Evolutionary conservation across 306 rosid species (phyloP), one percentile per base, ranked within the genome.

Genomic region (Pueraria montana): DNA sequence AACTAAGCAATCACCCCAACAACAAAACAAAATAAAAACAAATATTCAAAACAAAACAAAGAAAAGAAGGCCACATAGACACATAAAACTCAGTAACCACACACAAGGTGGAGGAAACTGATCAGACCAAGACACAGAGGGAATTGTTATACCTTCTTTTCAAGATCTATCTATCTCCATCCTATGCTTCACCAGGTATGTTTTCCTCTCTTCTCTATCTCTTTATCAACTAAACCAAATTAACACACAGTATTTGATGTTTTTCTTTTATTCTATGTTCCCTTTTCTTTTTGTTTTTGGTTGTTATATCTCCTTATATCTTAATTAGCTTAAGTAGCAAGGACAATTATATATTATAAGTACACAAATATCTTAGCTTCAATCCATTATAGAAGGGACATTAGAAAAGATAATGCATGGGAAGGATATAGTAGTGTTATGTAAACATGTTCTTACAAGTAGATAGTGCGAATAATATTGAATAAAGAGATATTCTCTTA

Each of bases 41-140:
- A 61, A 8, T 20, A 4, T 6, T 6, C 8, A 38, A n/a, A 55
- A 9, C 16, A 11, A 8, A 30, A 55, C 42, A 42, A 43, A 38
- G 42, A n/a, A 53, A 24, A 0, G 3, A 52, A 49, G 8, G 17
- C 24, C 70, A 24, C 34, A 56, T 50, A 48, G 2, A 7, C 30
- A 53, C 83, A 79, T 52, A 55, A 40, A 74, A 13, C 55, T 75
- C 34, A 67, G 10, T 12, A 64, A 80, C 49, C 40, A 66, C 69
- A 66, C 69, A 71, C 45, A 36, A 30, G 20, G 6, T 4, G 16
- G 17, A 61, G 45, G 46, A 40, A 12, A 43, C 20, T 17, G 53
- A 59, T 40, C 38, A 56, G 30, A 23, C 66, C 36, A 11, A 59
- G 66, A 21, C 63, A 56, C 36, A 59, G 24, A 59, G 32, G 65